Base-by-base conservation (phyloP, 2,329 filamentous ascomycete species). In the Pseudocercospora fijiensis region DNA sequence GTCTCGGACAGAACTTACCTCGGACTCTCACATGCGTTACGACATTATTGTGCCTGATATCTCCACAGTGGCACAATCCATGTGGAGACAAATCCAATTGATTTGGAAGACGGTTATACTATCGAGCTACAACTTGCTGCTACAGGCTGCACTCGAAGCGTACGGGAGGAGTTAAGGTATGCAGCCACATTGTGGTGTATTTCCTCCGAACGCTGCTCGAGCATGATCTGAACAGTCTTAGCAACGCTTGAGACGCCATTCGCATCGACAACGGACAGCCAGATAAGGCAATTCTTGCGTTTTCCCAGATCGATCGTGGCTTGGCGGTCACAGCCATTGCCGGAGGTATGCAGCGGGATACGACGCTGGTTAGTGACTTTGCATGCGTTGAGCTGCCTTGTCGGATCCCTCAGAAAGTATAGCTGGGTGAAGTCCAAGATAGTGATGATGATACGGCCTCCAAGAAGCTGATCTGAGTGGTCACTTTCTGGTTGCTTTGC, bases 11-110 rank as follows among this genome's bases (percentile, higher is more conserved):
- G 49, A 52, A 52, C 49, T 52, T 52, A 16, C 49, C 49, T 52
- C 49, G 49, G 49, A 27, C 24, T 52, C 24, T 52, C 49, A 52
- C 49, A 52, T 52, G 49, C 49, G 33, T 37, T 37, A 37, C 33
- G 33, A 37, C 33, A 37, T 37, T 28, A 37, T 37, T 28, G 20
- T 27, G 20, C 49, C 49, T 52, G 24, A 22, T 52, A 27, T 52
- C 49, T 52, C 49, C 49, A 22, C n/a, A n/a, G n/a, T n/a, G n/a
- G n/a, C n/a, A n/a, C 49, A 26, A 24, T 28, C 3, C 20, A 16
- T 16, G 47, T 27, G 47, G 47, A 51, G 18, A 47, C 13, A 7
- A 51, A 11, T 11, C 22, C 24, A 18, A 22, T 26, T 27, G 49
- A 52, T 52, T 52, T 52, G 49, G 49, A 52, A 52, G 49, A 47